Evolutionary conservation across 2,329 filamentous ascomycete genomes (phyloP).

Genomic region (Monosporascus cannonballus): DNA sequence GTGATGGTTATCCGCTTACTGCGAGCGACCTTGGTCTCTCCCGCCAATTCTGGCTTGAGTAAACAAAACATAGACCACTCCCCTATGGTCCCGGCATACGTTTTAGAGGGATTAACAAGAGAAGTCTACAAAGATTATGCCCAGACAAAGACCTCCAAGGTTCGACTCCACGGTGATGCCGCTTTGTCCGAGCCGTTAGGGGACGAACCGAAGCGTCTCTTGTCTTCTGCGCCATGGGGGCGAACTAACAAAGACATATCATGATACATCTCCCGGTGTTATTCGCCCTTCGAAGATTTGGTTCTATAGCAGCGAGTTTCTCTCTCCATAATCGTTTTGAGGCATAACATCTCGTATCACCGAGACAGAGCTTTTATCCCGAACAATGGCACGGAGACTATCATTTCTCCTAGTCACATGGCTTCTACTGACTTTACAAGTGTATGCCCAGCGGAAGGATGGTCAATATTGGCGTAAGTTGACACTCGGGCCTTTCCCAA

Average conservation of each 20-base stretch:
- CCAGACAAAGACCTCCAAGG: neutral
- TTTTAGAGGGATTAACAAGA: neutral
- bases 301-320: neutral
- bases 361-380: neutral
- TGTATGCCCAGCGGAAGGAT: conserved; percentile 5
- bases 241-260: neutral
- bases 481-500: neutral
- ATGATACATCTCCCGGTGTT: neutral
- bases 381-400: neutral
- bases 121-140: too few species aligned
- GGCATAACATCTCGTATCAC: neutral
- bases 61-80: too few species aligned
- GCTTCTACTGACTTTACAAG: neutral
- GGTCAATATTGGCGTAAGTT: conserved; percentile 11
- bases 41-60: too few species aligned
- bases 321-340: neutral
- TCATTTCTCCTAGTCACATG: neutral
- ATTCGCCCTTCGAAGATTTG: neutral
- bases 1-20: too few species aligned
- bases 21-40: too few species aligned
- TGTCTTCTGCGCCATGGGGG: neutral
- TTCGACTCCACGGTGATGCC: neutral
- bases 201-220: neutral
- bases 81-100: neutral
- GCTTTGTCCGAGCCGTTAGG: neutral